Evolutionary conservation across 2,329 filamentous ascomycete species (phyloP), one percentile per base, ranked within the genome.

Genomic region (Paecilomyces formosus): DNA sequence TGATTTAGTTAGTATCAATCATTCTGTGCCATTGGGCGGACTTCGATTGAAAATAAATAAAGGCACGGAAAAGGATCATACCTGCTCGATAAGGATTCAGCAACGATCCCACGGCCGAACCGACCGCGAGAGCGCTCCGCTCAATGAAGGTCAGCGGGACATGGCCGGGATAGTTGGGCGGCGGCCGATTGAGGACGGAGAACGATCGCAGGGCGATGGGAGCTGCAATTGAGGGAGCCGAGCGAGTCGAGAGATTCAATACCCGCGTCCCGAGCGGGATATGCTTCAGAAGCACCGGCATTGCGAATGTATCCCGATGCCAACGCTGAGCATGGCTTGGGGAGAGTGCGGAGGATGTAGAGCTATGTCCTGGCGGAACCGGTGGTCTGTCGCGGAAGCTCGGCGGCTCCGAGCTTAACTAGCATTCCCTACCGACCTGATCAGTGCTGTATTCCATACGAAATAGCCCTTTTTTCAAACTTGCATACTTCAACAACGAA

Each of bases 81-180:
- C 89, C 89, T 72, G 86, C 90, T 67, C 94, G 85, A 69, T 89
- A 85, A 1, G 93, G 93, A 68, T 97, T 85, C 3, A 91, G 66
- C 22, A 87, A 76, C 39, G 83, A 83, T 54, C 81, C 78, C 21
- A 87, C 70, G 7, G 84, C 85, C 56, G 83, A 86, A 35, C 84
- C 84, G 28, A 85, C 66, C 7, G 85, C 83, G 1, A 99, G 81
- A 18, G 85, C 86, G 60, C 85, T 82, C 57, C 89, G 87, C 77
- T 97, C 94, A 58, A 90, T 68, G 50, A 77, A 76, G 7, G 89
- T 96, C 57, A 99, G 83, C 35, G 93, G 94, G 31, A 97, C 86
- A 83, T 99, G 94, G 74, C 92, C 91, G 0, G 89, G 86, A 78
- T 97, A 97, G 68, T 90, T 94, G 58, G 92, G 90, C 26, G 84